Evolutionary conservation across 192 early-diverging fungal species (phyloP).

Genomic region (Phycomyces blakesleeanus): DNA sequence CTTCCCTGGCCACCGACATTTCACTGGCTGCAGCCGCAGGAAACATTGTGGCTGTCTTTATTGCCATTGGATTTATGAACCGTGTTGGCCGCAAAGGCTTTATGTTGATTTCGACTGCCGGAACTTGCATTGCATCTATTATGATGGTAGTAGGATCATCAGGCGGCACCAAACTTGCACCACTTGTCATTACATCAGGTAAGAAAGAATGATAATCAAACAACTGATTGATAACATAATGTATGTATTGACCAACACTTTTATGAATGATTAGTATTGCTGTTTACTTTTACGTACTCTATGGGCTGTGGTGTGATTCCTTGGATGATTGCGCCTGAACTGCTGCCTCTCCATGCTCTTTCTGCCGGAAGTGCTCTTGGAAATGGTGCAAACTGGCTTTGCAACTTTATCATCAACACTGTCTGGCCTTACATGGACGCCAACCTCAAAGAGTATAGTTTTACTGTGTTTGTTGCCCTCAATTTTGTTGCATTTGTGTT

Average conservation of each 20-base stretch:
- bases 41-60: slow-evolving; percentile 58
- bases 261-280: no score
- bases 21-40: slow-evolving; percentile 58
- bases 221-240: no score
- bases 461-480: slow-evolving; percentile 69
- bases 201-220: no score
- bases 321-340: slow-evolving; percentile 76
- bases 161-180: slow-evolving; percentile 36
- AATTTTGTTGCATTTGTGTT: slow-evolving; percentile 64
- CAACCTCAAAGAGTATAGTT: slow-evolving; percentile 34
- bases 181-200: slow-evolving; percentile 57
- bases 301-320: slow-evolving; percentile 81
- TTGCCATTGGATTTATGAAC: slow-evolving; percentile 60
- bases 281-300: slow-evolving; percentile 74
- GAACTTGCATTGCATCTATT: slow-evolving; percentile 61
- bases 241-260: no score
- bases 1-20: slow-evolving; percentile 48
- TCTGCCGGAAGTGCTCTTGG: slow-evolving; percentile 69
- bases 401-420: slow-evolving; percentile 44
- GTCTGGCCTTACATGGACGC: slow-evolving; percentile 37
- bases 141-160: slow-evolving; percentile 57
- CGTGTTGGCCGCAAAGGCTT: slow-evolving; percentile 67
- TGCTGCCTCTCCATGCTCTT: slow-evolving; percentile 73
- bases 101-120: slow-evolving; percentile 56
- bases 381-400: slow-evolving; percentile 68